Conservation (phyloP, 106 monocot species). For the Posidonia australis region DNA sequence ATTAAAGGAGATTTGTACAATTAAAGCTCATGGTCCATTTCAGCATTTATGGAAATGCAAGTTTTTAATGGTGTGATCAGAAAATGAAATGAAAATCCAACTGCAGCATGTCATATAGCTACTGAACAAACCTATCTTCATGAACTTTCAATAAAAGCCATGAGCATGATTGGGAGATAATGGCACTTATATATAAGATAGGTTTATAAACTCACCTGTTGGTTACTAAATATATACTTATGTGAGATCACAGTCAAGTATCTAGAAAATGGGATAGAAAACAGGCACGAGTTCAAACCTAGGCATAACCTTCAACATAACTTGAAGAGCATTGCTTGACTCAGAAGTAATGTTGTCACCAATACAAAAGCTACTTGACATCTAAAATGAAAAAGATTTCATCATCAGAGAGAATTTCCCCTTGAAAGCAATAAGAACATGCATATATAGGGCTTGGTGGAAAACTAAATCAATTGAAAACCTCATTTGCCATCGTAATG, state of each 20-base stretch:
- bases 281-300: background rate
- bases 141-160: too few species aligned
- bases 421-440: background rate
- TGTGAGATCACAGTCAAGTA: background rate
- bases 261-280: background rate
- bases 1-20: too few species aligned
- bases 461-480: background rate
- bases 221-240: background rate
- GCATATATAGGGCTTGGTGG: background rate
- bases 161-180: too few species aligned
- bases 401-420: background rate
- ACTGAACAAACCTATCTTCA: too few species aligned
- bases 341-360: background rate
- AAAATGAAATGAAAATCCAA: too few species aligned
- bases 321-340: constrained; percentile 10
- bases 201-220: too few species aligned
- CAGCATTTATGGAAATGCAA: too few species aligned
- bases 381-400: constrained; percentile 2
- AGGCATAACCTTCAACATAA: background rate
- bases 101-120: too few species aligned
- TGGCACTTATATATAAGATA: too few species aligned
- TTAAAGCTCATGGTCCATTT: too few species aligned
- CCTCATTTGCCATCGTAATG: constrained; percentile 6
- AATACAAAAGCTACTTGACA: constrained; percentile 2
- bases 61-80: too few species aligned